Base-by-base conservation (phyloP, 371 early-diverging fungal genomes). In the Mucor indicus region DNA sequence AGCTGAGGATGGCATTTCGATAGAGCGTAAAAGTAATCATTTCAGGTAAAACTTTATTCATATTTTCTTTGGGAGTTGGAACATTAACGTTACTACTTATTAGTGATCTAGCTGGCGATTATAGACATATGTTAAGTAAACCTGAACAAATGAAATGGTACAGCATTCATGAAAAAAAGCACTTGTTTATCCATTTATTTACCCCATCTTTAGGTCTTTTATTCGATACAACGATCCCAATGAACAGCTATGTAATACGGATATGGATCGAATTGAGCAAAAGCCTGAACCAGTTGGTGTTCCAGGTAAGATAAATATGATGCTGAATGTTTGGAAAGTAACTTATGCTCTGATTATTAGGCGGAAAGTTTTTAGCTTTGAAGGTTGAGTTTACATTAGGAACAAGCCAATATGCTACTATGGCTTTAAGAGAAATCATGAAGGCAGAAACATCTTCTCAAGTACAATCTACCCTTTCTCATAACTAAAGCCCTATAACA, bases 391-490 rank as follows among this genome's bases (percentile, higher is more conserved):
- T 99, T 55, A 85, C 84, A 3, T 72, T 99, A 42, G 73, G 68
- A 11, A 65, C 92, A 1, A 90, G 94, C 31, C 83, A 87, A 44
- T 99, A 99, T 67, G 99, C 99, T 7, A 99, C 99, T 1, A 95
- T 98, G 96, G 90, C 92, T 16, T 65, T 99, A 40, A 81, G 98
- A 23, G 99, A 99, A 69, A 71, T 96, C 15, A 85, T 90, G 67
- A 87, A 88, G 51, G 66, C 77, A 27, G 90, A 89, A 25, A 94
- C 95, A 3, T 80, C 89, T 32, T 58, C 69, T 21, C 50, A 59
- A 40, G 51, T 44, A 15, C 73, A 72, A 51, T 48, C 61, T 11
- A 25, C 39, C 32, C 30, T 65, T 32, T 44, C 48, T 15, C 73
- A 72, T 23, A 15, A 50, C 8, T 56, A 58, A 54, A 9, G n/a